Conservation (phyloP, 805 yeast species). For the Yarrowia sp. region DNA sequence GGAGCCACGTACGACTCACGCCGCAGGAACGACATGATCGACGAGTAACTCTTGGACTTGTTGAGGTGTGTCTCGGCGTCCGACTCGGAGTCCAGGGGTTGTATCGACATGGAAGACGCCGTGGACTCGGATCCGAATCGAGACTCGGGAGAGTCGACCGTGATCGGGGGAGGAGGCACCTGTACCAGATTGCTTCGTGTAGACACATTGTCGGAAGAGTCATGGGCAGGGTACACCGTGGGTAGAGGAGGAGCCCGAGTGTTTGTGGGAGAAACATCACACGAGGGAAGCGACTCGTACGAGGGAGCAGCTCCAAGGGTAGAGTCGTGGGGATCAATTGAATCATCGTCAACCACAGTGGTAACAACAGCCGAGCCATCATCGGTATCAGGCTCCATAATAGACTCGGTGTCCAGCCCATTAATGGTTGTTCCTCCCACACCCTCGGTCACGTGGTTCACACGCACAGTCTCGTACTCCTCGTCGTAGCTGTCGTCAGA, state of each 20-base stretch:
- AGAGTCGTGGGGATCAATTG: neutral
- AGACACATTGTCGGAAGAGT: neutral
- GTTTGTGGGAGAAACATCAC: neutral
- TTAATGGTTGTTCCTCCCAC: neutral
- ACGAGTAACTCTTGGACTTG: constrained; percentile 21
- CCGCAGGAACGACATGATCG: constrained; percentile 6
- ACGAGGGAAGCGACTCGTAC: neutral
- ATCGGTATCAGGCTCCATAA: neutral
- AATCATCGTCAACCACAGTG: neutral
- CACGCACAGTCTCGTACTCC: neutral
- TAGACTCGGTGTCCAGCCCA: neutral
- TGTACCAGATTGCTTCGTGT: neutral
- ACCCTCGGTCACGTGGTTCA: neutral
- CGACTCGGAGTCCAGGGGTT: constrained; percentile 5
- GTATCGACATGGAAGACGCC: neutral
- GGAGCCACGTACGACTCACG: constrained; percentile 15
- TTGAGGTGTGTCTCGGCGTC: constrained; percentile 8
- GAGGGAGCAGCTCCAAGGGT: neutral
- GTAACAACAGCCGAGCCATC: neutral
- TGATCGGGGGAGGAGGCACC: neutral
- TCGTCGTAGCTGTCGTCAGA: neutral
- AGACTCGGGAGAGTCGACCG: constrained; percentile 9
- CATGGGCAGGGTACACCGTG: neutral
- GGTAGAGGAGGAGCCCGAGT: constrained; percentile 1
- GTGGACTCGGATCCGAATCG: neutral